These are phyloP conservation scores for Tremella yokohamensis DNA, from an alignment of 768 basidiomycete species.

Conservation along the genomic window DNA sequence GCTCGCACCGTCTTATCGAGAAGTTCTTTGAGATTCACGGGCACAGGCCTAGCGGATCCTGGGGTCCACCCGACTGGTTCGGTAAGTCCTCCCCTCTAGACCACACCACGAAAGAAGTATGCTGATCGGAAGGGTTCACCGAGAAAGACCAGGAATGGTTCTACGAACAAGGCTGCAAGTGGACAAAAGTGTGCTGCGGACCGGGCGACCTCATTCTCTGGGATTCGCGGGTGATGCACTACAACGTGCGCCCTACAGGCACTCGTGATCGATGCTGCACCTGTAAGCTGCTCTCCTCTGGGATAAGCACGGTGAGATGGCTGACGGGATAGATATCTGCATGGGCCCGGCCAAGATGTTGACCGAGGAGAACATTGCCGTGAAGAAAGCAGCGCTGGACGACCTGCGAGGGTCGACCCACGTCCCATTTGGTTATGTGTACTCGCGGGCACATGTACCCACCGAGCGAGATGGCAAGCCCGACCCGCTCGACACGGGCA, in stretches of 20 bases:
- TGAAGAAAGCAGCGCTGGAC: neutral
- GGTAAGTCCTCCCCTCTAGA: too few species aligned
- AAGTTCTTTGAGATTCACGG: slow-evolving; percentile 47
- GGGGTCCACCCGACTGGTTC: too few species aligned
- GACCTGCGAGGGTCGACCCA: slow-evolving; percentile 22
- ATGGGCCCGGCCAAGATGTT: too few species aligned
- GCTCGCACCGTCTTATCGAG: slow-evolving; percentile 42
- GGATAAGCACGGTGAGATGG: slow-evolving; percentile 23
- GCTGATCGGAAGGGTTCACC: slow-evolving; percentile 13
- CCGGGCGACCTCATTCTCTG: slow-evolving; percentile 51
- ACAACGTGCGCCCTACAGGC: slow-evolving; percentile 41
- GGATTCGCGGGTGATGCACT: slow-evolving; percentile 48
- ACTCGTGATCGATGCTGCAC: slow-evolving; percentile 41
- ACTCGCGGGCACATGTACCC: slow-evolving; percentile 16
- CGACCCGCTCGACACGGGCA: slow-evolving; percentile 23
- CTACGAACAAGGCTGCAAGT: slow-evolving; percentile 49
- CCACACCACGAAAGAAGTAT: slow-evolving; percentile 21
- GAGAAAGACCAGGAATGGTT: slow-evolving; percentile 48
- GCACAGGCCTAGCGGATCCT: neutral
- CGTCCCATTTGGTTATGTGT: slow-evolving; percentile 23
- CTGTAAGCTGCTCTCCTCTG: slow-evolving; percentile 31
- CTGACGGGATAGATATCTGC: slow-evolving; percentile 11
- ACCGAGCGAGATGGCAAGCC: slow-evolving; percentile 17
- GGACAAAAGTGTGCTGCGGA: slow-evolving; percentile 47
- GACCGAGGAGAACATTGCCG: too few species aligned